These are phyloP conservation scores for Darksidea phi DNA, from an alignment of 495 filamentous ascomycete genomes.

Conservation along the genomic window DNA sequence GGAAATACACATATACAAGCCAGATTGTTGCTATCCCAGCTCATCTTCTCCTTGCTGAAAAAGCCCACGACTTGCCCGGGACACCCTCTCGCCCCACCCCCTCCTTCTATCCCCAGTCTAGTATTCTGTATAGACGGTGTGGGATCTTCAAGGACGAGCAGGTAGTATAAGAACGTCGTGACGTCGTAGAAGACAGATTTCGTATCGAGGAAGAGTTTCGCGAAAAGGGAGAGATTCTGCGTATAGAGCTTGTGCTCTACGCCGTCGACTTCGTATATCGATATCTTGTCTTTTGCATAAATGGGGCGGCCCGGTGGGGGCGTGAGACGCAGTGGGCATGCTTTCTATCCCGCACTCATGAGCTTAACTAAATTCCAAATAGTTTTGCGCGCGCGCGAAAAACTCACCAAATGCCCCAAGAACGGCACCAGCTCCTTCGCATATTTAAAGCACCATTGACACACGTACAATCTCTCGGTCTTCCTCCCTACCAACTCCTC, in stretches of 20 bases:
- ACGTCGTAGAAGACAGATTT: conserved; percentile 99
- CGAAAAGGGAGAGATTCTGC: conserved; percentile 93
- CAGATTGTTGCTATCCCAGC: conserved; percentile 97
- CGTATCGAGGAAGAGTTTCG: conserved; percentile 96
- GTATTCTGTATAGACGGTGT: conserved; percentile 31
- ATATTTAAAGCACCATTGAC: conserved; percentile 92
- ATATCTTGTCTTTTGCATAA: conserved; percentile 59
- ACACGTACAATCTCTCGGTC: conserved; percentile 72
- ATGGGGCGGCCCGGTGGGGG: conserved; percentile 45
- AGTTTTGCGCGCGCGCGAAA: neutral
- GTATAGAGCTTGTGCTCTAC: conserved; percentile 83
- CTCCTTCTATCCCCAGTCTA: neutral
- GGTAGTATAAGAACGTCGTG: conserved; percentile 90
- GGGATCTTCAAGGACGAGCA: conserved; percentile 66
- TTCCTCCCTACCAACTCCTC: conserved; percentile 44
- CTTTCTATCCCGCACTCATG: conserved; percentile 39
- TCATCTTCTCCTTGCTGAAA: conserved; percentile 98
- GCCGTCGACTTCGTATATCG: conserved; percentile 90
- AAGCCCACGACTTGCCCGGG: conserved; percentile 73
- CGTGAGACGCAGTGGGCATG: conserved; percentile 43
- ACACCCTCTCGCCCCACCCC: neutral
- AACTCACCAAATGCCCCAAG: conserved; percentile 51
- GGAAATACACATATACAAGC: conserved; percentile 97
- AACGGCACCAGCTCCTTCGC: conserved; percentile 66
- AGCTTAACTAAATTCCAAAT: neutral